Percentiles rank a stretch among this genome's conserved stretches.
phyloP scores from a whole-genome alignment of 2,329 filamentous ascomycete genomes.

The Incumbomyces delicatus region DNA sequence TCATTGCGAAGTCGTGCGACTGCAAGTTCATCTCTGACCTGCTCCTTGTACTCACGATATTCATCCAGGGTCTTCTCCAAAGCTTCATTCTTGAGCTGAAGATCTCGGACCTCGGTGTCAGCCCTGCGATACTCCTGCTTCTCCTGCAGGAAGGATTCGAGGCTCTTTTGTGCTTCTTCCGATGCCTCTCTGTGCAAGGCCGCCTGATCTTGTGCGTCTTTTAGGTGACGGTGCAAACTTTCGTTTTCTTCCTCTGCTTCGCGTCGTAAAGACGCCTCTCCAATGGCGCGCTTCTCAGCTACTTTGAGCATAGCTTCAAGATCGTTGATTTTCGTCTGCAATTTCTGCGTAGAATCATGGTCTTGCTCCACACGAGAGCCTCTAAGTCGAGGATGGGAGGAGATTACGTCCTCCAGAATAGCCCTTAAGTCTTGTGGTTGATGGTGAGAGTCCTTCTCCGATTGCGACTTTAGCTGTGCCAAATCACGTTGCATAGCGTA shows the following conservation, averaged over 20 bases:
- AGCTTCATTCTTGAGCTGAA: conserved; percentile 51
- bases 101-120: conserved; percentile 42
- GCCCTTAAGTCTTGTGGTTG: conserved; percentile 47
- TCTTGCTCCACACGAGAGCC: conserved; percentile 41
- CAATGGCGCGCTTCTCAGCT: conserved; percentile 54
- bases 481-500: conserved; percentile 3
- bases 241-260: conserved; percentile 62
- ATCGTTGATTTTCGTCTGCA: conserved; percentile 52
- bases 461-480: conserved; percentile 31
- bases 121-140: conserved; percentile 54
- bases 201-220: conserved; percentile 52
- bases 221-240: conserved; percentile 61
- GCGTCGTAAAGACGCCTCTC: conserved; percentile 54
- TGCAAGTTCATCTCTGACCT: conserved; percentile 3
- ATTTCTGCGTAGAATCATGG: conserved; percentile 40
- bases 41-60: conserved; percentile 40
- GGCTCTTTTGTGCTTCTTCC: conserved; percentile 55
- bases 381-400: conserved; percentile 45
- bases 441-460: conserved; percentile 28
- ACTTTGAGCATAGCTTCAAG: conserved; percentile 59
- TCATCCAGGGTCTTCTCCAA: conserved; percentile 54
- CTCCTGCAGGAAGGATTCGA: conserved; percentile 58
- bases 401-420: conserved; percentile 55
- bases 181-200: conserved; percentile 38
- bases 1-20: conserved; percentile 5